These are phyloP conservation scores for Dothideomycetidae sp. DNA, from an alignment of 2,329 filamentous ascomycete species.

Conservation along the genomic window DNA sequence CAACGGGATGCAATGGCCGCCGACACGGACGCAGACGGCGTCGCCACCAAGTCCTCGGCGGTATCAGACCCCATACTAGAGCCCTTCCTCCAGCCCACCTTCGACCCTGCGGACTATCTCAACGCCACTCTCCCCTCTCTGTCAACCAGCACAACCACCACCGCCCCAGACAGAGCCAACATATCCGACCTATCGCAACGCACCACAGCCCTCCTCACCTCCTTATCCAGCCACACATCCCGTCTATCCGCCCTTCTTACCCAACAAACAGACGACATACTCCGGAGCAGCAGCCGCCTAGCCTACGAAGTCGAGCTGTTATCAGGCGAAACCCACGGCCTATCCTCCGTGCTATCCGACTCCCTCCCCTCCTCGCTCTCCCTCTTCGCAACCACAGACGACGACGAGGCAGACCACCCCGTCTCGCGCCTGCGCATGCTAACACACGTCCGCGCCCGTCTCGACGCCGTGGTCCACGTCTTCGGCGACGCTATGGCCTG, in stretches of 20 bases:
- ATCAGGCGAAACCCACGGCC: slow-evolving; percentile 70
- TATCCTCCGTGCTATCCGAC: slow-evolving; percentile 65
- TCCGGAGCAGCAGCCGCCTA: slow-evolving; percentile 72
- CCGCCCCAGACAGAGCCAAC: slow-evolving; percentile 32
- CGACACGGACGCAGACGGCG: no score
- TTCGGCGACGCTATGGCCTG: slow-evolving; percentile 97
- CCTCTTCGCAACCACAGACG: slow-evolving; percentile 47
- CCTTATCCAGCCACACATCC: slow-evolving; percentile 77
- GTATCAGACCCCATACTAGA: slow-evolving; percentile 58
- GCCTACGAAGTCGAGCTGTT: slow-evolving; percentile 91
- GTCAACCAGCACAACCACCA: slow-evolving; percentile 32
- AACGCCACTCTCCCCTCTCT: slow-evolving; percentile 65
- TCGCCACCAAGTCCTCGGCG: no score
- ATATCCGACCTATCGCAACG: slow-evolving; percentile 67
- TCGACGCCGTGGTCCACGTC: slow-evolving; percentile 77
- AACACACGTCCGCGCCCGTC: slow-evolving; percentile 63
- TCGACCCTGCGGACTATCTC: slow-evolving; percentile 74
- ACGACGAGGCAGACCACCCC: slow-evolving; percentile 43
- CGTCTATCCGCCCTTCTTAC: slow-evolving; percentile 69
- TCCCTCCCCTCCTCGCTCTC: slow-evolving; percentile 56
- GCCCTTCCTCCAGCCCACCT: slow-evolving; percentile 60
- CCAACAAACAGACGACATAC: slow-evolving; percentile 84
- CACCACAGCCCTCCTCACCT: slow-evolving; percentile 70
- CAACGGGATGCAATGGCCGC: no score
- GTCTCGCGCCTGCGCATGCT: slow-evolving; percentile 71